Evolutionary conservation across 148 eudicot genomes (phyloP), one percentile per base, ranked within the genome.

Genomic region (Arctostaphylos glauca): DNA sequence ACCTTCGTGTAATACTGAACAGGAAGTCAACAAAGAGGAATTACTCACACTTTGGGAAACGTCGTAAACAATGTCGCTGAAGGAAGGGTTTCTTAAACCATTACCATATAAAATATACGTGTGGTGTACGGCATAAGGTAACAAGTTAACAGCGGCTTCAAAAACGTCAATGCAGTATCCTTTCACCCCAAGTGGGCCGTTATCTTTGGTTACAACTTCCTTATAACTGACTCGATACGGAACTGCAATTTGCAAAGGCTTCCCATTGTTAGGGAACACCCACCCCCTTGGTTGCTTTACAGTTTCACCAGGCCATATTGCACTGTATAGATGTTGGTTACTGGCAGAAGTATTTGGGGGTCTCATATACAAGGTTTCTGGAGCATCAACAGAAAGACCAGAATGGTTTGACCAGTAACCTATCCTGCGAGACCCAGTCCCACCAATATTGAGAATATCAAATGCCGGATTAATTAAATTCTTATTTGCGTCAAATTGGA

Each of bases 141-240:
- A 90, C 82, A 95, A 82, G 21, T 83, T 85, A 50, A 92, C 75
- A 6, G 98, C 98, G 58, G 98, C 97, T 87, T 95, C 98, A 89
- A 95, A 95, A 50, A 95, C 94, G 81, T 95, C 98, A 66, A 94
- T 90, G 88, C 98, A 92, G 80, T 85, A 95, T 85, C 98, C 98
- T 80, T 86, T 86, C 67, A 88, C 98, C 80, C 95, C 96, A 4
- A 85, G 87, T 19, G 93, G 88, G 43, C 89, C 88, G 18, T 90
- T 90, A 81, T 86, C 94, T 82, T 88, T 89, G 23, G 86, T 78
- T 10, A 91, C 94, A 81, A 90, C 81, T 54, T 91, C 89, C 68
- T 87, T 86, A 71, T 85, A 95, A 85, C 91, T 89, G 78, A 90
- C 91, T 76, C 96, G 90, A 77, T 91, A 49, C 64, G 98, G 98